Base-by-base conservation (phyloP, 805 yeast genomes). In the Henningerozyma blattae region DNA sequence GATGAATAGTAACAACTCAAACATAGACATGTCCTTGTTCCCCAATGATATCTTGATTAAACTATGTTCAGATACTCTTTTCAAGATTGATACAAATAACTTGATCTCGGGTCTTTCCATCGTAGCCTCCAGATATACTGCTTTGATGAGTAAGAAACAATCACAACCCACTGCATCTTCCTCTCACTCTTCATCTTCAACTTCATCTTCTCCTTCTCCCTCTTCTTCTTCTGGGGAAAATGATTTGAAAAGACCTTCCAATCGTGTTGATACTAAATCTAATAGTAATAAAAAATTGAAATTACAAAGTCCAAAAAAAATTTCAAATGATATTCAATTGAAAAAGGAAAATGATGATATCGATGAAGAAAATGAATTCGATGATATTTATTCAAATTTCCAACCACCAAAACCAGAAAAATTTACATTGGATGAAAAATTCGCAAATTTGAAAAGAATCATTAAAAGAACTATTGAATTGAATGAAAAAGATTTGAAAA, bases 51-150 rank as follows among this genome's bases (percentile, higher is more conserved):
- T 79, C 1, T 67, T 86, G 36, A 68, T 49, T 67, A 16, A 67
- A 71, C 30, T 77, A 78, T 68, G 83, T 78, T 13, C 61, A 72
- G 36, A 69, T 72, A 85, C 94, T 0, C 61, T 91, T 36, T 61
- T 66, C 14, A 68, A 68, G 28, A 70, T 72, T 0, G 69, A 71
- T 32, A 58, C 67, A 0, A 61, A 62, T 3, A 68, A 65, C 38
- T 62, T 89, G 18, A 62, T 72, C 13, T 70, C 73, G 34, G 93
- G 84, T 2, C 59, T 86, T 38, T 71, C 72, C n/a, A 73, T 83
- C 27, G 70, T 84, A 5, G 65, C 74, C 13, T 70, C 77, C 9
- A 65, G 96, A 40, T 82, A 79, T 46, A 57, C 65, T 9, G 70
- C 68, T 46, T 61, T 67, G 14, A 50, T 60, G 44, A 53, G 50